phyloP scores from a whole-genome alignment of 352 stramenopile species.

The Phytophthora podocarpi region DNA sequence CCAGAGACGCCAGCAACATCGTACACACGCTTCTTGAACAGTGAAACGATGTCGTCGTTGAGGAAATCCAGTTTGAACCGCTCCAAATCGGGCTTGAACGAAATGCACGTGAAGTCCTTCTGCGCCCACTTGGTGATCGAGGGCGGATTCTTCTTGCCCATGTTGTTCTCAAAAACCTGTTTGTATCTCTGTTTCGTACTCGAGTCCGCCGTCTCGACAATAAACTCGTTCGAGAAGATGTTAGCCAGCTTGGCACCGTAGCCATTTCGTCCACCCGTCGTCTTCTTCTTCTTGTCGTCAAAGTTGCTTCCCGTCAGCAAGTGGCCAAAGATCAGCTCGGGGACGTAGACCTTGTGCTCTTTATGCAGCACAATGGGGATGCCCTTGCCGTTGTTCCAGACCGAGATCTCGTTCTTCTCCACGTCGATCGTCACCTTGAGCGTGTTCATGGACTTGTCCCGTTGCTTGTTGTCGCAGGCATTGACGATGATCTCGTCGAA shows the following conservation, averaged over 20 bases:
- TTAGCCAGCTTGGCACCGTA: constrained; percentile 99
- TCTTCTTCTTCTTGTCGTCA: constrained; percentile 97
- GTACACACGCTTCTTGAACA: constrained; percentile 97
- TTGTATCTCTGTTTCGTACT: constrained; percentile 94
- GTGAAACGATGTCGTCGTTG: constrained; percentile 93
- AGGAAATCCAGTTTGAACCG: constrained; percentile 93
- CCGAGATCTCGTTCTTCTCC: constrained; percentile 92
- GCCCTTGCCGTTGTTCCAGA: constrained; percentile 98
- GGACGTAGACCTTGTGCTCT: constrained; percentile 97
- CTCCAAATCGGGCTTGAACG: constrained; percentile 95
- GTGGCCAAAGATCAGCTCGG: constrained; percentile 98
- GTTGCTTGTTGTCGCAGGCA: constrained; percentile 99
- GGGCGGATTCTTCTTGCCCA: constrained; percentile 90
- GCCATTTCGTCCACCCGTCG: constrained; percentile 95
- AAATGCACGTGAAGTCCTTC: constrained; percentile 96
- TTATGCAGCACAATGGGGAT: constrained; percentile 98
- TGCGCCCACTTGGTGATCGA: constrained; percentile 83
- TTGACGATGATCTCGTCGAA: constrained; percentile 99
- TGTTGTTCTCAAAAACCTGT: constrained; percentile 93
- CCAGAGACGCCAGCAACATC: constrained; percentile 96
- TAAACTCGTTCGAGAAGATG: constrained; percentile 99
- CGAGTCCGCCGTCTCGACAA: constrained; percentile 97
- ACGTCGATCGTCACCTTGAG: constrained; percentile 95
- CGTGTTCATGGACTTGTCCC: constrained; percentile 95
- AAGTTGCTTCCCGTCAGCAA: constrained; percentile 98